Evolutionary conservation across 805 yeast species (phyloP).

Genomic region (Saturnispora diversa): DNA sequence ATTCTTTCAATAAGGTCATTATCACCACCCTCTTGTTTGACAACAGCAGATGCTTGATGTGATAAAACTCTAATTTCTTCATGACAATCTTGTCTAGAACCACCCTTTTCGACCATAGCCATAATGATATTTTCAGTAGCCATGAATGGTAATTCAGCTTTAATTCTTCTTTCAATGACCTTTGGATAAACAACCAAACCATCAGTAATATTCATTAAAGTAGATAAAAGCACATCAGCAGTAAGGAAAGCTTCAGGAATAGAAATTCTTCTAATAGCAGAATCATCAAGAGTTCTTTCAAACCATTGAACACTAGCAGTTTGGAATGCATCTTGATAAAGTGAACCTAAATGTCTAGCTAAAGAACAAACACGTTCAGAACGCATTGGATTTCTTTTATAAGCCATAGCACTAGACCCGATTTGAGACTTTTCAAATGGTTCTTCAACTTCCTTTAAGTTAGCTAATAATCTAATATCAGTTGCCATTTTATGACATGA

Average conservation of each 20-base stretch:
- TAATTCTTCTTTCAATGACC: slow-evolving; percentile 95
- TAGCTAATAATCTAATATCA: slow-evolving; percentile 90
- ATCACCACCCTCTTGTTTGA: slow-evolving; percentile 97
- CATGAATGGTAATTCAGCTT: slow-evolving; percentile 95
- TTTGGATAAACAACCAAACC: slow-evolving; percentile 98
- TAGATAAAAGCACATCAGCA: slow-evolving; percentile 85
- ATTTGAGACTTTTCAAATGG: slow-evolving; percentile 98
- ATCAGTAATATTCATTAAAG: slow-evolving; percentile 83
- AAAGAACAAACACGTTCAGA: slow-evolving; percentile 98
- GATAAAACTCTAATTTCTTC: slow-evolving; percentile 95
- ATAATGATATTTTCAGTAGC: slow-evolving; percentile 98
- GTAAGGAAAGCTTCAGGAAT: slow-evolving; percentile 95
- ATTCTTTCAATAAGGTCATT: slow-evolving; percentile 91
- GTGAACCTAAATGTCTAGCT: slow-evolving; percentile 88
- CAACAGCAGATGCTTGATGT: slow-evolving; percentile 95
- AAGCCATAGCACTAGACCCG: slow-evolving; percentile 98
- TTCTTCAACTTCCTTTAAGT: slow-evolving; percentile 95
- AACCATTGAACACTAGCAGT: slow-evolving; percentile 99
- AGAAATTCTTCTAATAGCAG: slow-evolving; percentile 95
- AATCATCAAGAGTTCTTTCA: slow-evolving; percentile 96
- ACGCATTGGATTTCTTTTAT: slow-evolving; percentile 99
- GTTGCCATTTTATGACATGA: slow-evolving; percentile 97
- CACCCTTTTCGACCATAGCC: slow-evolving; percentile 99
- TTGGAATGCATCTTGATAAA: slow-evolving; percentile 88
- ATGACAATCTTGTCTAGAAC: slow-evolving; percentile 96